These are phyloP conservation scores for Saturnispora bothae DNA, from an alignment of 805 yeast genomes.

Conservation along the genomic window DNA sequence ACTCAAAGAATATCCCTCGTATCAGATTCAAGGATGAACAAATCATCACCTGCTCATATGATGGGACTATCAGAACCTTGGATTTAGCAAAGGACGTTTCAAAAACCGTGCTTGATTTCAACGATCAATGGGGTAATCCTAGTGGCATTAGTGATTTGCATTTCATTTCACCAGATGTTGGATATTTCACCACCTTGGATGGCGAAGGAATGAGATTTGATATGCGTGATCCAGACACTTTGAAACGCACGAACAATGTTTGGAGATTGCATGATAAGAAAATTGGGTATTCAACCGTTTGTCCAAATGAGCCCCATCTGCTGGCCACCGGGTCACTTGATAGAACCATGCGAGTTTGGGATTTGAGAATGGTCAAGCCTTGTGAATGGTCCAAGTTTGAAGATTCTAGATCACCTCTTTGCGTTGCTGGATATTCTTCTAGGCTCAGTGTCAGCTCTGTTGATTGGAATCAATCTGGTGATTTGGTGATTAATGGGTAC, in stretches of 20 bases:
- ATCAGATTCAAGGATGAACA: conserved; percentile 32
- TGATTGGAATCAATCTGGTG: conserved; percentile 64
- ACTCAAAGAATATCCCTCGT: conserved; percentile 62
- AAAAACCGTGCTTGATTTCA: conserved; percentile 47
- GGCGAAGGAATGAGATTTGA: conserved; percentile 79
- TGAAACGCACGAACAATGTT: conserved; percentile 17
- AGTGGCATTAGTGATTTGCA: conserved; percentile 70
- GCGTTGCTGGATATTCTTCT: conserved; percentile 54
- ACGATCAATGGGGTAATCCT: conserved; percentile 42
- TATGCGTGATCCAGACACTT: conserved; percentile 31
- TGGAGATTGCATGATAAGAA: conserved; percentile 75
- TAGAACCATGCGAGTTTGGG: conserved; percentile 80
- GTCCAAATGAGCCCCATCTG: conserved; percentile 55
- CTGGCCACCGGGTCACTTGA: conserved; percentile 87
- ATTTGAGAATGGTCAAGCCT: conserved; percentile 44
- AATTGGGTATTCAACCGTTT: conserved; percentile 79
- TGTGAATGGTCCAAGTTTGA: conserved; percentile 53
- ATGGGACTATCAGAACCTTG: conserved; percentile 69
- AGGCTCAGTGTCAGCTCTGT: conserved; percentile 76
- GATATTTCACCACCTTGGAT: conserved; percentile 65
- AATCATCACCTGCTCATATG: conserved; percentile 69
- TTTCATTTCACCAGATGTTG: conserved; percentile 42
- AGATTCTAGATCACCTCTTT: conserved; percentile 35
- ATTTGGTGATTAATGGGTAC: conserved; percentile 85
- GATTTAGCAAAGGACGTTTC: conserved; percentile 56